Base-by-base conservation (phyloP, 768 basidiomycete genomes). In the Lentinula aciculospora region DNA sequence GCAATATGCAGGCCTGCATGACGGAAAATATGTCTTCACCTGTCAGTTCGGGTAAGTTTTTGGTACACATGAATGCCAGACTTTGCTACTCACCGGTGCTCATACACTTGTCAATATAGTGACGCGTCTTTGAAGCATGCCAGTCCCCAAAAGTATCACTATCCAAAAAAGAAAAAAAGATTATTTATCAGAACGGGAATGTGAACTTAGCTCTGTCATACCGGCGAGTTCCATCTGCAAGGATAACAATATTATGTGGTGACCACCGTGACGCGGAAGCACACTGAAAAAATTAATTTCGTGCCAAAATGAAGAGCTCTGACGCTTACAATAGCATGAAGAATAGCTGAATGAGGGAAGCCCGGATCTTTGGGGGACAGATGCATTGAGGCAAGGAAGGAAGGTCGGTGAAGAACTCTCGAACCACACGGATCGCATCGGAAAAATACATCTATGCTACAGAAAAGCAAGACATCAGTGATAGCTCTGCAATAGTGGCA, bases 51-150 rank as follows among this genome's bases (percentile, higher is more conserved):
- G 3, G 27, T 29, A 15, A 47, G 29, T 15, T 47, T 47, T 32
- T 23, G 9, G 42, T 44, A 7, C n/a, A 23, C 5, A 31, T 19
- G 13, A 29, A 31, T 47, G 9, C 3, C 17, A 50, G 0, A 19
- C 4, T 21, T n/a, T 34, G 2, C 32, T 36, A 12, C 51, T 37
- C 36, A 53, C 51, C 51, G 39, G 84, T 90, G n/a, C 86, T 85
- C 89, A 94, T 92, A 21, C 91, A 93, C 64, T 82, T 86, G 69
- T 93, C 92, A 50, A 94, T 92, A 66, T 90, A 92, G 57, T 86
- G 81, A 3, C 92, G 80, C n/a, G 90, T 90, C 72, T 93, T 93
- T 65, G 82, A 83, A 23, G 89, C 89, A 69, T 94, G 91, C 62
- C 86, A 89, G 67, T 93, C 91, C 17, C 92, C 91, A 65, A 94